phyloP scores from a whole-genome alignment of 139 green algal species.

The Ettlia oleoabundans region DNA sequence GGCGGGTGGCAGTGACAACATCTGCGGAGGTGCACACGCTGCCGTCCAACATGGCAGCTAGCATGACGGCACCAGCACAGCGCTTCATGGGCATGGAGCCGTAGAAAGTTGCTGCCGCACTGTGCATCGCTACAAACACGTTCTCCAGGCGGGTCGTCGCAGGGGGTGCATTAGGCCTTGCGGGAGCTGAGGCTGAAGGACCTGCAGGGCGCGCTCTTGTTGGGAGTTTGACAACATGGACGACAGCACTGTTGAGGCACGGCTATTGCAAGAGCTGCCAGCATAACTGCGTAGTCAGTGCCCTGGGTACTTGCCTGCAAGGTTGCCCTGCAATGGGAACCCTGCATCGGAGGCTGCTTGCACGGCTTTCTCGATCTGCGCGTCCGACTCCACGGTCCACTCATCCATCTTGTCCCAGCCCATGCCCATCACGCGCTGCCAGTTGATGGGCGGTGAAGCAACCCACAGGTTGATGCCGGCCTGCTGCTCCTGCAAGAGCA shows the following conservation, averaged over 20 bases:
- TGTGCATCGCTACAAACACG: conserved; percentile 36
- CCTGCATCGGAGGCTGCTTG: not conserved
- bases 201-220: not conserved
- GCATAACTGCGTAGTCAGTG: not conserved
- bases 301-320: not conserved
- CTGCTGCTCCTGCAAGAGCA: not conserved
- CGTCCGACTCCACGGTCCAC: not conserved
- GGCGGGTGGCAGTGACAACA: not conserved
- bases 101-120: not conserved
- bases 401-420: not conserved
- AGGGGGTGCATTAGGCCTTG: not conserved
- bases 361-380: not conserved
- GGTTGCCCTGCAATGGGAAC: conserved; percentile 12
- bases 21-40: not conserved
- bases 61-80: conserved; percentile 5
- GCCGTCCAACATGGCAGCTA: conserved; percentile 5
- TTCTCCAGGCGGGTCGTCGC: conserved; percentile 22
- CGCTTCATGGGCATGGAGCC: not conserved
- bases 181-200: no score
- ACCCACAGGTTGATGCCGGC: conserved; percentile 19
- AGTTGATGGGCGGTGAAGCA: conserved; percentile 5
- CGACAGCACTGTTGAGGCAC: no score
- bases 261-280: no score
- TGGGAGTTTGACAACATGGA: no score
- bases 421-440: not conserved